A percentile compares a stretch with the other conserved stretches of the same genome.
phyloP scores from a whole-genome alignment of 768 basidiomycete genomes.

The Rhodotorula sphaerocarpa region DNA sequence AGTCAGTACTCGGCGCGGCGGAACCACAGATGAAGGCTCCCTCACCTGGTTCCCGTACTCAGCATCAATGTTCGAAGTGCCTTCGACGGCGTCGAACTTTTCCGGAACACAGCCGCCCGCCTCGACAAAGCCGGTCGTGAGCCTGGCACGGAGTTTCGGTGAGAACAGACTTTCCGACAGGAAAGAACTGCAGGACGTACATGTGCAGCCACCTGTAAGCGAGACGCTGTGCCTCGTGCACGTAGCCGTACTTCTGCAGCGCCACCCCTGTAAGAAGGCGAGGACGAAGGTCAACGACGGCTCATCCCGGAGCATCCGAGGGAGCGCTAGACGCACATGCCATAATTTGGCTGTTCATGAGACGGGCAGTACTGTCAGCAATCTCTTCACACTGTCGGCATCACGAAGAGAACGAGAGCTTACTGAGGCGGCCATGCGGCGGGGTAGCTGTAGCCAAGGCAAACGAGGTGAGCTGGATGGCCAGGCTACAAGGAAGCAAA shows the following conservation, averaged over 20 bases:
- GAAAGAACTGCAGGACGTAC: constrained; percentile 47
- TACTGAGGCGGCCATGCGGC: constrained; percentile 50
- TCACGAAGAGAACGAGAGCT: background rate
- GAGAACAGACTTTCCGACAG: background rate
- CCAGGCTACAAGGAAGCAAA: no score
- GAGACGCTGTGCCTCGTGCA: constrained; percentile 83
- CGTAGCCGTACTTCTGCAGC: constrained; percentile 87
- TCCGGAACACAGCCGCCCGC: constrained; percentile 98
- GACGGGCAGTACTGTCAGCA: no score
- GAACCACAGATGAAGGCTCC: no score
- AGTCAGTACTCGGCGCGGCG: constrained; percentile 1
- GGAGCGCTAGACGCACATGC: constrained; percentile 46
- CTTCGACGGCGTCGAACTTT: constrained; percentile 95
- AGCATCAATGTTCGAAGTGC: constrained; percentile 91
- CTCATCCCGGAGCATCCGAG: no score
- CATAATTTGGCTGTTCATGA: constrained; percentile 65
- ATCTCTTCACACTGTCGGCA: no score
- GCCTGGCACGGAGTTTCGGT: constrained; percentile 48
- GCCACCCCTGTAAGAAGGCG: constrained; percentile 69
- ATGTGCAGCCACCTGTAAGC: constrained; percentile 98
- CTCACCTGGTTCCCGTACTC: constrained; percentile 78
- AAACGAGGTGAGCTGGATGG: background rate
- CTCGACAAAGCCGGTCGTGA: constrained; percentile 88
- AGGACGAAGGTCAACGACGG: background rate
- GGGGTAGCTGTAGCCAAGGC: constrained; percentile 53